A percentile compares a stretch with the other conserved stretches of the same genome.
Evolutionary conservation across 2,329 filamentous ascomycete species (phyloP).

Genomic region (Ophiostoma angusticollis): DNA sequence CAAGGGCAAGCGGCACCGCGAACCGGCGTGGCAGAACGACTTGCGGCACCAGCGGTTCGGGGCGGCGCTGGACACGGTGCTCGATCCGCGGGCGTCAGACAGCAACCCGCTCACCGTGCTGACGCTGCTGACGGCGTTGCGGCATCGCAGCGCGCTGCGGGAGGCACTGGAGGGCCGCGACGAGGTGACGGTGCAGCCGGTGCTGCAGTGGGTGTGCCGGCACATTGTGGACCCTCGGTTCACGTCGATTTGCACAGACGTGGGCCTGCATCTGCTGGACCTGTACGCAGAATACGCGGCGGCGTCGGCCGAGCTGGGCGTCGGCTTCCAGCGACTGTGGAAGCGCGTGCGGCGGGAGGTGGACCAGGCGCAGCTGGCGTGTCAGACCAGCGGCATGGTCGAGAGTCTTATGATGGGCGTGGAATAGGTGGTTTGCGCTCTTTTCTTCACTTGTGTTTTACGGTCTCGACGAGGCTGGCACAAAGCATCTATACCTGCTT

Average conservation of each 20-base stretch:
- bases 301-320: conserved; percentile 59
- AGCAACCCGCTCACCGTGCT: conserved; percentile 51
- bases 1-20: conserved; percentile 49
- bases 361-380: conserved; percentile 71
- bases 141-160: conserved; percentile 75
- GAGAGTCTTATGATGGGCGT: conserved; percentile 49
- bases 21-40: conserved; percentile 63
- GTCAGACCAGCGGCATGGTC: conserved; percentile 76
- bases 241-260: conserved; percentile 68
- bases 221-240: conserved; percentile 76
- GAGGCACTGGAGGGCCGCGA: conserved; percentile 70
- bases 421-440: background rate
- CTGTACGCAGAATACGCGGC: conserved; percentile 73
- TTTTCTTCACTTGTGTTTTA: background rate
- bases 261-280: conserved; percentile 70
- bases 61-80: conserved; percentile 65
- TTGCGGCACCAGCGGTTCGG: conserved; percentile 68
- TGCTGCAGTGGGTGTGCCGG: conserved; percentile 70
- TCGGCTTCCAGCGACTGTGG: conserved; percentile 55
- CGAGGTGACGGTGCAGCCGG: conserved; percentile 66
- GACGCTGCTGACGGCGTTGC: conserved; percentile 69
- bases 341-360: conserved; percentile 62
- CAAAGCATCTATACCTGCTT: no score
- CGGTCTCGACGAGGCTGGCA: no score
- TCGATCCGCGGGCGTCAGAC: conserved; percentile 40